Evolutionary conservation across 2,329 filamentous ascomycete species (phyloP).

Genomic region (Arthrobotrys musiformis): DNA sequence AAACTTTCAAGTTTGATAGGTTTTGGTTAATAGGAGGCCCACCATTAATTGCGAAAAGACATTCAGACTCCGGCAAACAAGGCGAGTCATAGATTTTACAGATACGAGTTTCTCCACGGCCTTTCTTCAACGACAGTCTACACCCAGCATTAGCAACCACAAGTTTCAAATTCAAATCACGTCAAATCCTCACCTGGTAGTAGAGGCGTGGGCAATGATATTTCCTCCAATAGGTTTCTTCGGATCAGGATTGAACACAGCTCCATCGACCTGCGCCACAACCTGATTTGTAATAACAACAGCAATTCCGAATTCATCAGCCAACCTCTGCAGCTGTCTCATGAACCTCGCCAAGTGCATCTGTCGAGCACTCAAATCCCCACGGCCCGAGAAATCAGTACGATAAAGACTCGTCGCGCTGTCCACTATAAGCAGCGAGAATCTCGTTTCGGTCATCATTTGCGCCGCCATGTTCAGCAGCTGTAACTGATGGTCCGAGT

Average conservation of each 20-base stretch:
- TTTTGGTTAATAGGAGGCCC: slow-evolving; percentile 15
- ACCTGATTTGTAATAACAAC: slow-evolving; percentile 99
- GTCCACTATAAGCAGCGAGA: slow-evolving; percentile 94
- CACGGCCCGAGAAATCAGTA: slow-evolving; percentile 96
- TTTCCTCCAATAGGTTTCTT: slow-evolving; percentile 99
- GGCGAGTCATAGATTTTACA: slow-evolving; percentile 99
- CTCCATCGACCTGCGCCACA: slow-evolving; percentile 94
- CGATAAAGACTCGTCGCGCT: slow-evolving; percentile 95
- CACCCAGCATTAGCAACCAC: background rate
- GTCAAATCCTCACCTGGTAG: slow-evolving; percentile 68
- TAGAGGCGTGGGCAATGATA: slow-evolving; percentile 97
- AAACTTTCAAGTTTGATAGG: background rate
- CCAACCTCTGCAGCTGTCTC: slow-evolving; percentile 81
- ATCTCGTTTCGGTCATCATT: slow-evolving; percentile 99
- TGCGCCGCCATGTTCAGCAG: slow-evolving; percentile 92
- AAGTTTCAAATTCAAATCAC: background rate
- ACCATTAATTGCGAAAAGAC: slow-evolving; percentile 87
- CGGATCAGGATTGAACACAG: slow-evolving; percentile 99
- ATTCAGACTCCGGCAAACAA: slow-evolving; percentile 95
- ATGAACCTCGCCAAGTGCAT: slow-evolving; percentile 89
- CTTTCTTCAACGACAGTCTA: slow-evolving; percentile 91
- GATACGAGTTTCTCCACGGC: slow-evolving; percentile 90
- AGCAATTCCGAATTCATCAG: slow-evolving; percentile 90
- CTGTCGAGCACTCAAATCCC: slow-evolving; percentile 93
- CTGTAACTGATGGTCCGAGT: slow-evolving; percentile 96